Evolutionary conservation across 257 asterid species (phyloP).

Genomic region (Henckelia pumila): DNA sequence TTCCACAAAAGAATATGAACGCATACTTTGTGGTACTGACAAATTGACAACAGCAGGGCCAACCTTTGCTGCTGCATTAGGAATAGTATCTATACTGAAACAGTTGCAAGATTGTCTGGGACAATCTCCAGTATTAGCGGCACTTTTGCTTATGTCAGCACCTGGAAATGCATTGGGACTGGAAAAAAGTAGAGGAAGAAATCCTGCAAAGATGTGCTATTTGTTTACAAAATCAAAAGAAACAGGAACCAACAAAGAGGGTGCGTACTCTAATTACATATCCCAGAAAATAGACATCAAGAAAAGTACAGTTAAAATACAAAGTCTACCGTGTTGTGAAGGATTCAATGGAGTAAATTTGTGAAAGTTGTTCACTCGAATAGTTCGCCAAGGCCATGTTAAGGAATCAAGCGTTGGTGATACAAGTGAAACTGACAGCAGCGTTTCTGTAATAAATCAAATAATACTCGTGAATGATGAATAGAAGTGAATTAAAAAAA

Average conservation of each 20-base stretch:
- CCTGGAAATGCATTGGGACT: conserved; percentile 33
- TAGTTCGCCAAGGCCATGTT: conserved; percentile 40
- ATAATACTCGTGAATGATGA: neutral
- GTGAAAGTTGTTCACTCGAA: conserved; percentile 29
- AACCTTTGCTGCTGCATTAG: conserved; percentile 77
- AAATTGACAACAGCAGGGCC: conserved; percentile 91
- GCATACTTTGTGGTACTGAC: conserved; percentile 61
- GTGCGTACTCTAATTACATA: too few species aligned
- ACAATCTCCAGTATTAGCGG: conserved; percentile 33
- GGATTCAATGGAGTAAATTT: conserved; percentile 26
- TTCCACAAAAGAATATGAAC: neutral
- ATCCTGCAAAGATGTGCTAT: conserved; percentile 41
- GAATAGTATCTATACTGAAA: conserved; percentile 73
- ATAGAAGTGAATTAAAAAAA: neutral
- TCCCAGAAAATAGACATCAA: too few species aligned
- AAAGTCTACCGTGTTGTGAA: conserved; percentile 47
- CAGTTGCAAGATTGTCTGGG: conserved; percentile 60
- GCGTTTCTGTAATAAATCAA: conserved; percentile 31
- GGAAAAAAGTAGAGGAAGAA: conserved; percentile 44
- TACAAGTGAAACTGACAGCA: conserved; percentile 39
- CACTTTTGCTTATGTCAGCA: conserved; percentile 35
- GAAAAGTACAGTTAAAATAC: neutral
- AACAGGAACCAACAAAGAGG: conserved; percentile 4
- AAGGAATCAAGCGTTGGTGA: conserved; percentile 34
- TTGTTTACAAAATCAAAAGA: neutral